Percentiles rank a stretch among this genome's conserved stretches.
Evolutionary conservation across 2,329 filamentous ascomycete genomes (phyloP).

Genomic region (Stemphylium lycopersici): DNA sequence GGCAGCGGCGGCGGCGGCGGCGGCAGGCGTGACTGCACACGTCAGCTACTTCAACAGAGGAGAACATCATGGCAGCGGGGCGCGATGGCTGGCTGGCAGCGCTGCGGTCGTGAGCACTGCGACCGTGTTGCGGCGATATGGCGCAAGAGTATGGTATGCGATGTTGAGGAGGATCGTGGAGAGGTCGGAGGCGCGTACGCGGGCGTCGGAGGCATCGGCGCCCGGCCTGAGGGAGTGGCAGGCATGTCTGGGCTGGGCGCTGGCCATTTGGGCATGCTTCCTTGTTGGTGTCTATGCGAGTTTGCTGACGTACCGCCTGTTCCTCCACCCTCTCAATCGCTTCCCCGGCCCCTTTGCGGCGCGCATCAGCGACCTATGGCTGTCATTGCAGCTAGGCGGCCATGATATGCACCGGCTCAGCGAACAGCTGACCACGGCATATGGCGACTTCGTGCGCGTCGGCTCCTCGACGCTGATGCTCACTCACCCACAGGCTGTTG

Average conservation of each 20-base stretch:
- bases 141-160: too few species aligned
- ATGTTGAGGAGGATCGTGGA: too few species aligned
- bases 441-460: neutral
- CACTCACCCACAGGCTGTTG: neutral
- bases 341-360: neutral
- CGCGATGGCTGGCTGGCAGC: neutral
- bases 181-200: too few species aligned
- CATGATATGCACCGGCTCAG: conserved; percentile 1
- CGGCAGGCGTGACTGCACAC: neutral
- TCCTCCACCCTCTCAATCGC: neutral
- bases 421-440: neutral
- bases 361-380: neutral
- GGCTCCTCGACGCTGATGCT: conserved; percentile 1
- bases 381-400: neutral
- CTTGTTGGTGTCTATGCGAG: neutral
- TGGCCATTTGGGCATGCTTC: neutral
- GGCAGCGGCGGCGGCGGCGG: neutral
- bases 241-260: neutral
- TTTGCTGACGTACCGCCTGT: neutral
- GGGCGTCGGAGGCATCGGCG: too few species aligned
- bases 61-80: conserved; percentile 1
- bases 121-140: too few species aligned
- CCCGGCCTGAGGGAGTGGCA: too few species aligned
- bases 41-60: neutral
- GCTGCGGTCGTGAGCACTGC: neutral